Percentiles rank a stretch among this genome's conserved stretches.
These are phyloP conservation scores for Solanum hybrid DNA, from an alignment of 305 asterid genomes.

Conservation along the genomic window DNA sequence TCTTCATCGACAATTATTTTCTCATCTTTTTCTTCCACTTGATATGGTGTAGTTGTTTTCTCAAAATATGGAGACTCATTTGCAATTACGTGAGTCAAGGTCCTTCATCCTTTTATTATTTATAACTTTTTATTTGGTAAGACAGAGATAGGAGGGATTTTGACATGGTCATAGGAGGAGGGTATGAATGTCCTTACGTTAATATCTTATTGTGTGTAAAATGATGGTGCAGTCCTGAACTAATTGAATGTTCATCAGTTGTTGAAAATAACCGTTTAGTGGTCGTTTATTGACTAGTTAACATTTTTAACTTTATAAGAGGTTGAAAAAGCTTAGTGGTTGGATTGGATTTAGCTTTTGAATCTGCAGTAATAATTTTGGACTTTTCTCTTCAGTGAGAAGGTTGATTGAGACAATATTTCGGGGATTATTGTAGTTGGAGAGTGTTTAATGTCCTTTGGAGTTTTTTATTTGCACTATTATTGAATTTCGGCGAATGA, in stretches of 20 bases:
- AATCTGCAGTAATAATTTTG: background rate
- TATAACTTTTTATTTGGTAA: background rate
- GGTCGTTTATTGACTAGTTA: background rate
- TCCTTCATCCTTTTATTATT: background rate
- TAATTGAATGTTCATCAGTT: background rate
- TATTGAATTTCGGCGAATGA: background rate
- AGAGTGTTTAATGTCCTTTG: background rate
- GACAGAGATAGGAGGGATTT: background rate
- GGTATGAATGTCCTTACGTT: background rate
- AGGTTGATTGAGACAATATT: background rate
- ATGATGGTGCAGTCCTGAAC: background rate
- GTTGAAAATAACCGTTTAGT: background rate
- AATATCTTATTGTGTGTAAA: background rate
- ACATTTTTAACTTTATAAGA: background rate
- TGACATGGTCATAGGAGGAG: background rate
- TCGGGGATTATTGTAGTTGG: background rate
- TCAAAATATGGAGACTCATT: no score
- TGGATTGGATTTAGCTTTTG: background rate
- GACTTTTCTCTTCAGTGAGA: background rate
- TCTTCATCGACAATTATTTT: background rate
- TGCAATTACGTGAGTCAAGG: background rate
- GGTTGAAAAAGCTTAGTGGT: background rate
- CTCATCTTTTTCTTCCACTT: background rate
- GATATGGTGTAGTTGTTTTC: background rate
- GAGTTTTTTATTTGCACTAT: background rate